phyloP scores from a whole-genome alignment of 805 yeast genomes.

The Hanseniaspora mollemarum region DNA sequence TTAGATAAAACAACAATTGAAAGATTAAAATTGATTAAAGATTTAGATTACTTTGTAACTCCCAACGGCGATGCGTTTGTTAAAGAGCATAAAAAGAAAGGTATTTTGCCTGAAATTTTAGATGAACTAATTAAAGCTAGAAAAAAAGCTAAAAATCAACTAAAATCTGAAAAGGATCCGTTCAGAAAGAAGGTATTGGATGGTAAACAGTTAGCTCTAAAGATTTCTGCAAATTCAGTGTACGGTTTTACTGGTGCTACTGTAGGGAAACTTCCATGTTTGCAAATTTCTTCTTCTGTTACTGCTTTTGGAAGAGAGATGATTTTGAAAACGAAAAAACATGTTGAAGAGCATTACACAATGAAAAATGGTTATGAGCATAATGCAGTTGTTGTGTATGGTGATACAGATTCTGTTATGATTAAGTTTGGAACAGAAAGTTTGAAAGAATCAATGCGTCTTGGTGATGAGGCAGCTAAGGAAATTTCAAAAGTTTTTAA shows the following conservation, averaged over 20 bases:
- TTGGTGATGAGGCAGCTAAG: conserved; percentile 91
- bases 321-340: conserved; percentile 84
- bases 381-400: conserved; percentile 87
- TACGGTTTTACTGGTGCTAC: conserved; percentile 99
- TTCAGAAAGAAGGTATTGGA: conserved; percentile 86
- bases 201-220: conserved; percentile 93
- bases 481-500: conserved; percentile 67
- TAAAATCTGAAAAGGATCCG: conserved; percentile 88
- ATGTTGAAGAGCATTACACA: conserved; percentile 69
- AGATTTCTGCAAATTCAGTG: conserved; percentile 94
- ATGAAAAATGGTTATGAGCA: conserved; percentile 72
- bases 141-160: conserved; percentile 80
- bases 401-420: conserved; percentile 99
- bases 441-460: conserved; percentile 69
- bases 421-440: conserved; percentile 85
- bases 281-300: conserved; percentile 89
- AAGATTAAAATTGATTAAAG: conserved; percentile 50
- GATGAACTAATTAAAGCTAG: conserved; percentile 83
- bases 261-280: conserved; percentile 89
- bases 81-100: conserved; percentile 55
- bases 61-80: conserved; percentile 92
- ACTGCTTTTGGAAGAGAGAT: conserved; percentile 93
- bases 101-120: conserved; percentile 83
- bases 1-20: conserved; percentile 58
- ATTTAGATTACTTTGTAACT: conserved; percentile 68